Evolutionary conservation across 495 filamentous ascomycete genomes (phyloP), one percentile per base, ranked within the genome.

Genomic region (Penicillium dipodomyicola): DNA sequence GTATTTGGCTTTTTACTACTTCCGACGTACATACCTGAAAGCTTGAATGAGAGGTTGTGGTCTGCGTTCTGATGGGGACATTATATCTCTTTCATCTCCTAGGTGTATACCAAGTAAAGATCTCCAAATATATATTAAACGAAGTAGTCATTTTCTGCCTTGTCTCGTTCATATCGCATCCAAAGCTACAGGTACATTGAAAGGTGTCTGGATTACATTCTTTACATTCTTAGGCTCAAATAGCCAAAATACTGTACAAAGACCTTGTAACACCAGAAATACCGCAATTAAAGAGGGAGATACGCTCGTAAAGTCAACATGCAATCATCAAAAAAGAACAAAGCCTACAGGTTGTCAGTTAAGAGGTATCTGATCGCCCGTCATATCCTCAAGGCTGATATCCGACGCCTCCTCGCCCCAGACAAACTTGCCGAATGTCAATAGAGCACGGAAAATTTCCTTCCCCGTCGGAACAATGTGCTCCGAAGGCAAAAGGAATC

Each of bases 391-490:
- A 47, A 56, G 23, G 12, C 12, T 41, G 23, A 42, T 15, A 17
- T 56, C 45, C 17, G 30, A 46, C 15, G 30, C 52, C 48, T 68
- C 61, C 6, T 77, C 72, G 4, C 68, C 72, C 47, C 88, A 74
- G 44, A 94, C 71, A 65, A 88, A 96, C 49, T 87, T 80, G 0
- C 90, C 91, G 59, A 96, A 84, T 58, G 90, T 89, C 59, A 91
- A 79, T 37, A 96, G 74, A 0, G 91, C 89, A 46, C 87, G 85
- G 62, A 92, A 86, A 20, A 90, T 78, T 69, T 98, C 94, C 70
- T 90, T 84, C 3, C 94, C 94, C 0, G 91, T 93, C 0, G 94
- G 93, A 5, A 96, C 71, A 50, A 98, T 98, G 58, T 96, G 80
- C 54, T 92, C 87, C 33, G 82, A 84, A 0, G 94, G 94, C 9